Conservation (phyloP, 768 basidiomycete genomes). For the Podaxis sp. region DNA sequence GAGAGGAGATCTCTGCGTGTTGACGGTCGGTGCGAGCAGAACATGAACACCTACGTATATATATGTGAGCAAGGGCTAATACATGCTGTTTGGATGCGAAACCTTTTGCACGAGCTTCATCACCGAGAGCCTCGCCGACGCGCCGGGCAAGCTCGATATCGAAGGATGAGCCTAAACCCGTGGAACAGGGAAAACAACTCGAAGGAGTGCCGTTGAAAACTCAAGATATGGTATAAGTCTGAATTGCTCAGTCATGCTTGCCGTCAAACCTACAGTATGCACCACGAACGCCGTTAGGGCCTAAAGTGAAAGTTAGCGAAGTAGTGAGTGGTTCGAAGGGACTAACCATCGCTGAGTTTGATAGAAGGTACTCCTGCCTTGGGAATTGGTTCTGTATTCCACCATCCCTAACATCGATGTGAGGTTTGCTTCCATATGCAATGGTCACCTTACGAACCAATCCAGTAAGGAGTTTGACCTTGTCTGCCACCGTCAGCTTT, state of each 20-base stretch:
- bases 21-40: slow-evolving; percentile 63
- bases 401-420: slow-evolving; percentile 38
- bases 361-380: slow-evolving; percentile 40
- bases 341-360: slow-evolving; percentile 46
- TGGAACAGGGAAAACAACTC: slow-evolving; percentile 58
- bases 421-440: not conserved
- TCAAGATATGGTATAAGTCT: slow-evolving; percentile 28
- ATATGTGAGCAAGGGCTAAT: not conserved
- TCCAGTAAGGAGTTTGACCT: slow-evolving; percentile 46
- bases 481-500: slow-evolving; percentile 37
- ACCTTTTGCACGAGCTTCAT: slow-evolving; percentile 54
- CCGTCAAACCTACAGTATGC: slow-evolving; percentile 35
- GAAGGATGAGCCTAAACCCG: slow-evolving; percentile 56
- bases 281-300: slow-evolving; percentile 51
- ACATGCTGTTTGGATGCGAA: not conserved
- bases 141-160: slow-evolving; percentile 46
- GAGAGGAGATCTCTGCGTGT: slow-evolving; percentile 60
- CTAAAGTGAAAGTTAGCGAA: slow-evolving; percentile 21
- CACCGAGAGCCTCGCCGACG: slow-evolving; percentile 52
- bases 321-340: not conserved
- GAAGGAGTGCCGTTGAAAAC: slow-evolving; percentile 58
- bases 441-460: slow-evolving; percentile 25
- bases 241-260: slow-evolving; percentile 39
- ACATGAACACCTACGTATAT: slow-evolving; percentile 38
- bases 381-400: slow-evolving; percentile 44